phyloP scores from a whole-genome alignment of 2,329 filamentous ascomycete genomes.

The Moelleriella libera region DNA sequence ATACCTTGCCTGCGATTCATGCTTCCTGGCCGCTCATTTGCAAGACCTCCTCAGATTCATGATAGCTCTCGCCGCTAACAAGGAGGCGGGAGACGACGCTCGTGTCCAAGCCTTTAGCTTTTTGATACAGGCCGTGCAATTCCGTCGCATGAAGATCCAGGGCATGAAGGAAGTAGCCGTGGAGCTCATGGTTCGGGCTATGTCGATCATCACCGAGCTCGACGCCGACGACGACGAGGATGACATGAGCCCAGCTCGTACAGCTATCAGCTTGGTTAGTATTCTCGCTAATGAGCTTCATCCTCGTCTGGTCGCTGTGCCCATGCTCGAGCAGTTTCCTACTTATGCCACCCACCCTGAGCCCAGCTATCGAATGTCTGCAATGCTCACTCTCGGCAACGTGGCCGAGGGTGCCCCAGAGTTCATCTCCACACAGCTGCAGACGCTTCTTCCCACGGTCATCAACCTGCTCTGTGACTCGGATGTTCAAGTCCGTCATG shows the following conservation, averaged over 20 bases:
- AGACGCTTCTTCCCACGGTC: conserved; percentile 72
- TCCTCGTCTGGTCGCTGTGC: conserved; percentile 86
- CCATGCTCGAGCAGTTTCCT: conserved; percentile 74
- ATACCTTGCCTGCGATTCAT: conserved; percentile 76
- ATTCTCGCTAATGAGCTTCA: conserved; percentile 79
- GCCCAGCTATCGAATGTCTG: conserved; percentile 72
- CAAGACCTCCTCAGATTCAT: conserved; percentile 87
- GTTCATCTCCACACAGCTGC: conserved; percentile 88
- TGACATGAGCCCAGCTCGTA: conserved; percentile 66
- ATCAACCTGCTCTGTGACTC: conserved; percentile 71
- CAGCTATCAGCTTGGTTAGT: conserved; percentile 77
- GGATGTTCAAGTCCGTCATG: conserved; percentile 74
- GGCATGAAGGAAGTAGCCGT: conserved; percentile 72
- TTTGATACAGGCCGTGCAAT: conserved; percentile 82
- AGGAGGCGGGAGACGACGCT: conserved; percentile 66
- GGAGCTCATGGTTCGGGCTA: conserved; percentile 72
- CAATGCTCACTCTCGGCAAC: conserved; percentile 83
- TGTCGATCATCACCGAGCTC: conserved; percentile 83
- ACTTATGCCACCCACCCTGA: conserved; percentile 64
- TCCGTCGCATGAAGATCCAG: conserved; percentile 92
- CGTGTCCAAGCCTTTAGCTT: conserved; percentile 85
- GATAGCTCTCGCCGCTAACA: conserved; percentile 72
- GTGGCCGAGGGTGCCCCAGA: conserved; percentile 94
- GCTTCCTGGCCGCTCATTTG: conserved; percentile 72
- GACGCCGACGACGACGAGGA: conserved; percentile 65